phyloP scores from a whole-genome alignment of 2,329 filamentous ascomycete species.

The Alternaria conjuncta region DNA sequence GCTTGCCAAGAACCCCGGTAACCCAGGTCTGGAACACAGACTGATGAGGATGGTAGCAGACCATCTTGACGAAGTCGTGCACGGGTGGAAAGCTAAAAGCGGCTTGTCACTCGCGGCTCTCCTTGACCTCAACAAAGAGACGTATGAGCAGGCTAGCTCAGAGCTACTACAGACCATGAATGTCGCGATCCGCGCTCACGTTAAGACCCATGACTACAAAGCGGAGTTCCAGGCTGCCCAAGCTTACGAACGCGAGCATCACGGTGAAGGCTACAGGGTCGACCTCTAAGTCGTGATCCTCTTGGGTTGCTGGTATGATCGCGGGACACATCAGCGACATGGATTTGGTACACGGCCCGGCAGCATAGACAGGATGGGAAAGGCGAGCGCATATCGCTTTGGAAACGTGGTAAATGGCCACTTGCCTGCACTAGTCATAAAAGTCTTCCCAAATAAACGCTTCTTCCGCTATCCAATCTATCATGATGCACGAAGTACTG shows the following conservation, averaged over 20 bases:
- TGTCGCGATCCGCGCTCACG: background rate
- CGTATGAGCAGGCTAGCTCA: background rate
- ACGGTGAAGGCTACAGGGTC: background rate
- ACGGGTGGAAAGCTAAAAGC: background rate
- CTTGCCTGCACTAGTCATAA: too few species aligned
- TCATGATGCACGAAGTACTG: too few species aligned
- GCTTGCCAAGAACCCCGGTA: background rate
- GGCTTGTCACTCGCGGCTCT: background rate
- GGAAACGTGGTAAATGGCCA: too few species aligned
- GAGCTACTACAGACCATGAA: background rate
- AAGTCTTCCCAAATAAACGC: too few species aligned
- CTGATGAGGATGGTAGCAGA: background rate
- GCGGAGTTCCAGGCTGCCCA: constrained; percentile 1
- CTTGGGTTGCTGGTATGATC: too few species aligned
- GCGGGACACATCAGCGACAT: too few species aligned
- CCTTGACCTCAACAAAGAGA: background rate
- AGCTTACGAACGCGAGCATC: background rate
- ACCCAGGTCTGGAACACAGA: background rate
- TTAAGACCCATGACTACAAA: background rate
- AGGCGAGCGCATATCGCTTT: too few species aligned
- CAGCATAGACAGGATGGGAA: too few species aligned
- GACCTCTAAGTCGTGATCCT: too few species aligned
- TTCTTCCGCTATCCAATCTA: too few species aligned
- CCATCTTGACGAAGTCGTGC: background rate
- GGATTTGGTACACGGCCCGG: too few species aligned